Base-by-base conservation (phyloP, 306 rosid species). In the Fagus crenata region DNA sequence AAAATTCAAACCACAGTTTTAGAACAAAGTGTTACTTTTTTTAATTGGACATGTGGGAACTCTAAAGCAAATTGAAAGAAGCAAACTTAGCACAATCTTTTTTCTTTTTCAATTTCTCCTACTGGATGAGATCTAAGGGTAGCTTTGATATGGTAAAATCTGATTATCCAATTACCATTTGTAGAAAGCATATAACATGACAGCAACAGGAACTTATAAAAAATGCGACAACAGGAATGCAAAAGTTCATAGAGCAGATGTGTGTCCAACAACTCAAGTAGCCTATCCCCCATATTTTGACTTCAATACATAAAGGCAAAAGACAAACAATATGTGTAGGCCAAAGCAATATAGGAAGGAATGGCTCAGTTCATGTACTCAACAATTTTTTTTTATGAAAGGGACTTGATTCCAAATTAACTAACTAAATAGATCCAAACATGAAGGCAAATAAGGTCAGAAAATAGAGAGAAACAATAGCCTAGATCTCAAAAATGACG, bases 21-120 rank as follows among this genome's bases (percentile, higher is more conserved):
- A 60, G 67, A 65, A 65, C 32, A 65, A 46, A 46, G 6, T 15
- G 14, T 7, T 22, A 22, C 28, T 22, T 22, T 22, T 22, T 22
- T 65, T 65, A 63, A n/a, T 63, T 58, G 22, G 69, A 17, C 49
- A 65, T 15, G 71, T 37, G 71, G 37, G 56, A 36, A 32, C 35
- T 43, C 18, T 17, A 46, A 75, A 33, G 9, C n/a, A 55, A 72
- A 72, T 6, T 42, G 11, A 49, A 31, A n/a, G 76, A 73, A n/a
- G 32, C 37, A 55, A 54, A 41, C 33, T 17, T 42, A 56, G 49
- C 46, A 73, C 67, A 22, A 32, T 32, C 17, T 5, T 59, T 32
- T 60, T 17, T 39, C 28, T 22, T 22, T 22, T 31, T 60, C 67
- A 60, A 60, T 5, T 9, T 31, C 35, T 31, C 37, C 39, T 59